Percentiles rank a stretch among this genome's conserved stretches.
Conservation (phyloP, 2,329 filamentous ascomycete species). For the Trichoderma cornu-damae region DNA sequence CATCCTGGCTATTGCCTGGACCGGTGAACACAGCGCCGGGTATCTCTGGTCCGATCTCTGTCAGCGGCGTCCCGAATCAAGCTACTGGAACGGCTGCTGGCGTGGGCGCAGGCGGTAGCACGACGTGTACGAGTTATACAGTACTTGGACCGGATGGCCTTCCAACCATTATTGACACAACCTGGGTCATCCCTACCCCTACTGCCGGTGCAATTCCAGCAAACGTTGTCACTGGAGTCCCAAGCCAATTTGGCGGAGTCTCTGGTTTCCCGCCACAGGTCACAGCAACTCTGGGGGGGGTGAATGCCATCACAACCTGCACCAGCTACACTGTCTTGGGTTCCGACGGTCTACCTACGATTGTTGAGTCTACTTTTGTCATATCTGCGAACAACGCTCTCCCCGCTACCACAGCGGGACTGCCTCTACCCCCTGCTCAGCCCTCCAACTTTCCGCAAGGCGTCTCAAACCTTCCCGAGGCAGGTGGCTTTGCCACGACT, state of each 20-base stretch:
- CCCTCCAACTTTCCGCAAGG: constrained; percentile 22
- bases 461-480: constrained; percentile 19
- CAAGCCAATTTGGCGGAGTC: background rate
- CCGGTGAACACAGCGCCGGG: constrained; percentile 3
- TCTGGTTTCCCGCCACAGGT: constrained; percentile 19
- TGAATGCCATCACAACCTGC: constrained; percentile 23
- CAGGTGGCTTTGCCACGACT: constrained; percentile 24
- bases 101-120: constrained; percentile 20
- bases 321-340: constrained; percentile 31
- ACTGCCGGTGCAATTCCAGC: constrained; percentile 18
- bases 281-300: constrained; percentile 18
- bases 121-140: constrained; percentile 29
- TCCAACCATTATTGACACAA: constrained; percentile 30
- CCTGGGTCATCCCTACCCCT: constrained; percentile 27
- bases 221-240: constrained; percentile 2
- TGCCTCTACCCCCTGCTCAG: constrained; percentile 21
- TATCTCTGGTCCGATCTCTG: constrained; percentile 21
- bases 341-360: constrained; percentile 27
- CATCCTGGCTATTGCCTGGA: constrained; percentile 26
- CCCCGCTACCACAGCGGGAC: constrained; percentile 20
- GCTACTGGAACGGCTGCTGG: constrained; percentile 18
- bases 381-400: constrained; percentile 24
- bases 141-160: constrained; percentile 28
- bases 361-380: constrained; percentile 31
- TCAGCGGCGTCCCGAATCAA: background rate